These are phyloP conservation scores for Torrubiellomyces zombiae DNA, from an alignment of 2,329 filamentous ascomycete species.

Conservation along the genomic window DNA sequence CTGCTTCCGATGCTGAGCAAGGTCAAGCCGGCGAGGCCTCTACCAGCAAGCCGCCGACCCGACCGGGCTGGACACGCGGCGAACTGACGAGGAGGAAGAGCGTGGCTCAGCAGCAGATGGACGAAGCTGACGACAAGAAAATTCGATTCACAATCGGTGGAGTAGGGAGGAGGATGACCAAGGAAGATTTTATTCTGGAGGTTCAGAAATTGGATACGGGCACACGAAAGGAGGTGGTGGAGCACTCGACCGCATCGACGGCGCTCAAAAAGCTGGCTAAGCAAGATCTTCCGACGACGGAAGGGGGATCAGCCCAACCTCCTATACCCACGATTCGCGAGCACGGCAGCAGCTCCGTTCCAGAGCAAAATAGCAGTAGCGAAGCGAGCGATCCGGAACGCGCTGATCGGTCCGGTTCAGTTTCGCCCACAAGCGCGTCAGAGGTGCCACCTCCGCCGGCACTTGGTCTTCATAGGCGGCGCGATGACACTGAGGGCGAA, in stretches of 20 bases:
- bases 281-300: constrained; percentile 14
- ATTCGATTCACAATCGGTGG: constrained; percentile 64
- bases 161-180: constrained; percentile 59
- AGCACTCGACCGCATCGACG: constrained; percentile 30
- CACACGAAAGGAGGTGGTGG: constrained; percentile 37
- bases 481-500: constrained; percentile 27
- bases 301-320: neutral
- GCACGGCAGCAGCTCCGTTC: constrained; percentile 3
- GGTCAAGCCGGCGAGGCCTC: constrained; percentile 15
- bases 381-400: constrained; percentile 8
- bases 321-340: constrained; percentile 9
- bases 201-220: constrained; percentile 56
- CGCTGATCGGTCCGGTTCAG: constrained; percentile 6
- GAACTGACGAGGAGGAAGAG: constrained; percentile 22
- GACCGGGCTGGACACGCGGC: constrained; percentile 32
- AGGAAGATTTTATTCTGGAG: constrained; percentile 62
- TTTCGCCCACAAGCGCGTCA: constrained; percentile 6
- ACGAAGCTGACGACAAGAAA: constrained; percentile 44
- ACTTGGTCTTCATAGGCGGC: constrained; percentile 2
- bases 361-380: constrained; percentile 2
- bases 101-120: constrained; percentile 22
- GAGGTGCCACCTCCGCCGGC: neutral
- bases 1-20: constrained; percentile 13
- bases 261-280: constrained; percentile 33
- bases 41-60: constrained; percentile 20